Conservation (phyloP, 1,284 basidiomycete genomes). For the Apiotrichum sp. region DNA sequence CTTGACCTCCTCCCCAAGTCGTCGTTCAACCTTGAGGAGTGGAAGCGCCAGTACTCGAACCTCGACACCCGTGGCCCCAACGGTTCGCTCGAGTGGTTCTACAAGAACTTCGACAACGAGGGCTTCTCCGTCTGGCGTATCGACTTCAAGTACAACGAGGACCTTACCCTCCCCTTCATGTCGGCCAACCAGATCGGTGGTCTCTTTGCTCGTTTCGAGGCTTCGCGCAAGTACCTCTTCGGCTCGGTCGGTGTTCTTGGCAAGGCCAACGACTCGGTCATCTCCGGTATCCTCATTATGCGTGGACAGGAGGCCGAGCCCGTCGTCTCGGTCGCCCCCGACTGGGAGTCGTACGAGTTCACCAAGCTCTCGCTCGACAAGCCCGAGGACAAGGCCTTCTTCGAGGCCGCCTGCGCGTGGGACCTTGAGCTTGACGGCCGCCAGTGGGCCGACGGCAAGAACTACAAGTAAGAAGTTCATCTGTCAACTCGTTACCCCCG, state of each 20-base stretch:
- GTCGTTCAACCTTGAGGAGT: conserved; percentile 90
- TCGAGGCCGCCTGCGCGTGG: conserved; percentile 85
- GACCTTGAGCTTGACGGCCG: conserved; percentile 77
- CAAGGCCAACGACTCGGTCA: conserved; percentile 65
- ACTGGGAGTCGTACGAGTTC: conserved; percentile 80
- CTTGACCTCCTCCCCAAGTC: conserved; percentile 88
- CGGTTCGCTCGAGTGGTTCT: conserved; percentile 68
- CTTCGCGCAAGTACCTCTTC: conserved; percentile 90
- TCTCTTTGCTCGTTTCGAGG: conserved; percentile 94
- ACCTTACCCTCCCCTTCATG: conserved; percentile 90
- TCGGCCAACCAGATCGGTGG: conserved; percentile 74
- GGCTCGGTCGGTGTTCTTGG: conserved; percentile 89
- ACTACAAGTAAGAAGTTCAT: conserved; percentile 42
- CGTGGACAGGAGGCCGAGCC: conserved; percentile 64
- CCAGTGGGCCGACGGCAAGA: conserved; percentile 60
- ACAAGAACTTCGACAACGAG: conserved; percentile 81
- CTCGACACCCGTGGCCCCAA: conserved; percentile 84
- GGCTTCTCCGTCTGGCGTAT: conserved; percentile 83
- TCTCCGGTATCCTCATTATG: conserved; percentile 72
- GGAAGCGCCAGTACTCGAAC: conserved; percentile 98
- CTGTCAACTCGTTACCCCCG: not conserved
- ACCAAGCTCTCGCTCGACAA: conserved; percentile 58
- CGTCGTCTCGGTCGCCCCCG: conserved; percentile 78
- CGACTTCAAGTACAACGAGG: conserved; percentile 93
- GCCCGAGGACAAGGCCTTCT: conserved; percentile 69